Percentiles rank a stretch among this genome's conserved stretches.
phyloP scores from a whole-genome alignment of 495 filamentous ascomycete species.

The Ramalina intermedia region DNA sequence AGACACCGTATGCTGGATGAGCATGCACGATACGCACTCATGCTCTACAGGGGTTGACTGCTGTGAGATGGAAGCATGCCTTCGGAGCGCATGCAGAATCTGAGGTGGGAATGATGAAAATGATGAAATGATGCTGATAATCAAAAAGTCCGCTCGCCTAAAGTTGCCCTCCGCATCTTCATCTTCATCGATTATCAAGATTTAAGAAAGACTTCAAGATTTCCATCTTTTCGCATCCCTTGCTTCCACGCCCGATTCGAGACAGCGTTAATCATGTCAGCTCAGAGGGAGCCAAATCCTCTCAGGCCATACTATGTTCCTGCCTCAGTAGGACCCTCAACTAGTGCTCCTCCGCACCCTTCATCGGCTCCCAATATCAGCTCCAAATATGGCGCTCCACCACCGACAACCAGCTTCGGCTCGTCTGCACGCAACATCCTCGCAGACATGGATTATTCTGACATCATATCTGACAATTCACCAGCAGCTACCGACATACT shows the following conservation, averaged over 20 bases:
- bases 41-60: too few species aligned
- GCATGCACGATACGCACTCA: too few species aligned
- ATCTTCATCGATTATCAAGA: neutral
- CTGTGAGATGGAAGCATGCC: too few species aligned
- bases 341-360: slow-evolving; percentile 17
- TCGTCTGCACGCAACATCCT: slow-evolving; percentile 73
- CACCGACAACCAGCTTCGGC: slow-evolving; percentile 42
- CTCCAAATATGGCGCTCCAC: slow-evolving; percentile 28
- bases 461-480: slow-evolving; percentile 65
- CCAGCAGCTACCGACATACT: slow-evolving; percentile 58
- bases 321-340: slow-evolving; percentile 50
- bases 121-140: too few species aligned
- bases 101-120: too few species aligned
- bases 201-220: neutral
- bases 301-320: slow-evolving; percentile 90
- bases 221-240: neutral
- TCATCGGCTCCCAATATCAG: slow-evolving; percentile 29
- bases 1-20: too few species aligned
- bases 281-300: slow-evolving; percentile 59
- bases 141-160: neutral
- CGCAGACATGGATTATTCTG: slow-evolving; percentile 74
- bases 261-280: slow-evolving; percentile 17
- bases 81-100: too few species aligned
- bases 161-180: neutral
- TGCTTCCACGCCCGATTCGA: neutral